Evolutionary conservation across 1,284 basidiomycete species (phyloP).

Genomic region (Cryptococcus amylolentus): DNA sequence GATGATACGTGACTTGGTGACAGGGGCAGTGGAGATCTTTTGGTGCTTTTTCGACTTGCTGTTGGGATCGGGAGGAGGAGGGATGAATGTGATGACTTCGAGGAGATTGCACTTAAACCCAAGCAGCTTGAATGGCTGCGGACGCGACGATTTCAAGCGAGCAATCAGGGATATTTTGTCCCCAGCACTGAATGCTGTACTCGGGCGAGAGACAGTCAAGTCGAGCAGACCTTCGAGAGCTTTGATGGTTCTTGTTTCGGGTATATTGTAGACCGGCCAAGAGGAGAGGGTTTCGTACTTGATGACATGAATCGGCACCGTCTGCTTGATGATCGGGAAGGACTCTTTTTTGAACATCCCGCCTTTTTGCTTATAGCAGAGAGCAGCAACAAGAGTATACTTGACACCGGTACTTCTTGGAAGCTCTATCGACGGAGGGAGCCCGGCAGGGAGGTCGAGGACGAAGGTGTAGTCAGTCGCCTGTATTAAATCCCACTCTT

Average conservation of each 20-base stretch:
- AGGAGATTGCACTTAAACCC: conserved; percentile 74
- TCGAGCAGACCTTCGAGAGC: conserved; percentile 61
- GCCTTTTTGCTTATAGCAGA: conserved; percentile 77
- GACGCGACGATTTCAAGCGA: conserved; percentile 52
- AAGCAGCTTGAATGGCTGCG: conserved; percentile 68
- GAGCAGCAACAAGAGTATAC: conserved; percentile 78
- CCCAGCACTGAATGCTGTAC: conserved; percentile 75
- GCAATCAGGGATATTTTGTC: conserved; percentile 71
- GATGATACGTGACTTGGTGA: conserved; percentile 53
- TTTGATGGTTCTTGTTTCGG: conserved; percentile 61
- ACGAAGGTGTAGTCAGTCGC: conserved; percentile 66
- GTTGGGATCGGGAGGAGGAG: conserved; percentile 29
- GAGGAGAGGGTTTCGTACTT: conserved; percentile 85
- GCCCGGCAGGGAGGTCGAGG: conserved; percentile 77
- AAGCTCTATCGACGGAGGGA: conserved; percentile 73
- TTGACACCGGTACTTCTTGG: conserved; percentile 72
- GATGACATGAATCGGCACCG: conserved; percentile 70
- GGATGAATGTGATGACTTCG: conserved; percentile 59
- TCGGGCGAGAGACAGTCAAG: conserved; percentile 63
- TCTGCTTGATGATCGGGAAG: conserved; percentile 60
- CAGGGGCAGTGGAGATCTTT: conserved; percentile 59
- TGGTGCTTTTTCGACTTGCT: conserved; percentile 50
- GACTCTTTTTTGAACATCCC: conserved; percentile 68
- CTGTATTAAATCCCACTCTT: conserved; percentile 63
- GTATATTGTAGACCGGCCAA: conserved; percentile 80